Percentiles rank a stretch among this genome's conserved stretches.
phyloP scores from a whole-genome alignment of 2,329 filamentous ascomycete genomes.

The Clonostachys rhizophaga region DNA sequence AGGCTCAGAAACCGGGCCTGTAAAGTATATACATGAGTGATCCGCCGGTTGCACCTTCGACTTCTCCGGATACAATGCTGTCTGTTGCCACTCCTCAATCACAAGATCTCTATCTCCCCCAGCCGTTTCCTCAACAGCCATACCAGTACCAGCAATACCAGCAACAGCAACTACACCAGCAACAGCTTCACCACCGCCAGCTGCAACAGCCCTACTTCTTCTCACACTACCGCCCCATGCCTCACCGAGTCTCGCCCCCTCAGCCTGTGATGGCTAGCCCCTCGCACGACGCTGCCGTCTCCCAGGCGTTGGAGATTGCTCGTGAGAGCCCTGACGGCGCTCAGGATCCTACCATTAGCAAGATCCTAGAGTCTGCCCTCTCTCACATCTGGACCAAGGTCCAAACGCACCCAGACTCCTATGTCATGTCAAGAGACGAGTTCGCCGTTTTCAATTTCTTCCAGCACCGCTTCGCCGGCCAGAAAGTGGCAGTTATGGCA shows the following conservation, averaged over 20 bases:
- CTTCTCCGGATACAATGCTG: background rate
- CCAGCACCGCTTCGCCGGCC: constrained; percentile 58
- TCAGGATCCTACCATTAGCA: constrained; percentile 56
- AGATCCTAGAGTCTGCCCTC: constrained; percentile 62
- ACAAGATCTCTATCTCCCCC: background rate
- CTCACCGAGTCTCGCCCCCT: constrained; percentile 3
- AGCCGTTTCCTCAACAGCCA: background rate
- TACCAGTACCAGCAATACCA: background rate
- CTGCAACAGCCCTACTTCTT: background rate
- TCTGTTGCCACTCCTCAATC: background rate
- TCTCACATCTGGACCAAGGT: constrained; percentile 64
- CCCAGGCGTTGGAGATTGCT: constrained; percentile 69
- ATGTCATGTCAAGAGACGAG: constrained; percentile 71
- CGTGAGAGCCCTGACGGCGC: constrained; percentile 66
- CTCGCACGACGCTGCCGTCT: constrained; percentile 38
- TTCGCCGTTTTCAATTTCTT: constrained; percentile 88
- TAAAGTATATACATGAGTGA: background rate
- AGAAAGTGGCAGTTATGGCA: constrained; percentile 40
- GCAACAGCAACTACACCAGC: background rate
- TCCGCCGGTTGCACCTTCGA: too few species aligned
- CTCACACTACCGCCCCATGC: background rate
- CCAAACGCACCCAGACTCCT: constrained; percentile 58
- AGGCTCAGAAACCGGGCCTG: too few species aligned
- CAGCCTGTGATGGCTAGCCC: constrained; percentile 2
- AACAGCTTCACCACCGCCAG: background rate